These are phyloP conservation scores for Aspergillus glaucus DNA, from an alignment of 2,329 filamentous ascomycete species.

Conservation along the genomic window DNA sequence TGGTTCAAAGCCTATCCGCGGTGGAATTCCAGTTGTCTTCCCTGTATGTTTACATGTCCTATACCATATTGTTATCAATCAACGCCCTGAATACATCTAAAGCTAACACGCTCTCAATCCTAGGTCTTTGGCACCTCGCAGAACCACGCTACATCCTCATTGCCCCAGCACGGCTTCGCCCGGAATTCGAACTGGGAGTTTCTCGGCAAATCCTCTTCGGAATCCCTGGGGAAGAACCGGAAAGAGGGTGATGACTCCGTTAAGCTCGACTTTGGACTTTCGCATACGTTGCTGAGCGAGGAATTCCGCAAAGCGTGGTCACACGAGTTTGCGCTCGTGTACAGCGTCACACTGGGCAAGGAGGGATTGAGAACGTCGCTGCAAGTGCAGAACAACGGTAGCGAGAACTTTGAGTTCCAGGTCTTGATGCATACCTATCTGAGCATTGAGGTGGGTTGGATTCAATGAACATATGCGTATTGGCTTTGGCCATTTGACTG, in stretches of 20 bases:
- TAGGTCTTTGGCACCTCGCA: conserved; percentile 77
- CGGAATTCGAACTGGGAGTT: conserved; percentile 89
- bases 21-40: conserved; percentile 88
- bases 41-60: conserved; percentile 55
- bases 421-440: conserved; percentile 89
- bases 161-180: conserved; percentile 93
- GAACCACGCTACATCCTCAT: conserved; percentile 67
- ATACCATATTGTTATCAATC: no score
- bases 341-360: conserved; percentile 78
- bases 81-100: no score
- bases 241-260: conserved; percentile 58
- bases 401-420: conserved; percentile 81
- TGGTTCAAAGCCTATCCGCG: conserved; percentile 81
- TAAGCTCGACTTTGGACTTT: conserved; percentile 94
- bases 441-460: conserved; percentile 61
- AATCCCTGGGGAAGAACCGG: conserved; percentile 45
- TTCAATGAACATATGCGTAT: no score
- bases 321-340: conserved; percentile 81
- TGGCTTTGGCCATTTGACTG: neutral
- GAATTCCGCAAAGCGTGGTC: conserved; percentile 70
- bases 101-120: neutral
- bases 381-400: conserved; percentile 82
- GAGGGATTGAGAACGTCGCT: conserved; percentile 72
- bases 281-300: conserved; percentile 62
- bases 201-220: conserved; percentile 75